phyloP scores from a whole-genome alignment of 2,329 filamentous ascomycete species.

The Bisporella sp. region DNA sequence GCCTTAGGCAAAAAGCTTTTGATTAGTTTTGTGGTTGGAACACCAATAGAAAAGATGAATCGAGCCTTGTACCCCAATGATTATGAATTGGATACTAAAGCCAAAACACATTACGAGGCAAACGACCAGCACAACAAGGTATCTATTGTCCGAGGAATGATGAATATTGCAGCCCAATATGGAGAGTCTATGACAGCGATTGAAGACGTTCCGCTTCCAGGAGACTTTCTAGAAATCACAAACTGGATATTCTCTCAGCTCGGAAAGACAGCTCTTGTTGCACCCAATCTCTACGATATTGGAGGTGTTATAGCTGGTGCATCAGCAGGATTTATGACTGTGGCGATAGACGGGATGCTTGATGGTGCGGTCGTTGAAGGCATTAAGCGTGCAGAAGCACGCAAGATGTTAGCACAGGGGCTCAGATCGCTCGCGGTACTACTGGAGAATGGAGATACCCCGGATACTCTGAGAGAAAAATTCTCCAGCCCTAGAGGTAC shows the following conservation, averaged over 20 bases:
- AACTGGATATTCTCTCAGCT: slow-evolving; percentile 73
- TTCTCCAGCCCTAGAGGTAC: slow-evolving; percentile 71
- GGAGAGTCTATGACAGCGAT: slow-evolving; percentile 80
- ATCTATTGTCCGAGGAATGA: slow-evolving; percentile 71
- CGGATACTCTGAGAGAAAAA: slow-evolving; percentile 67
- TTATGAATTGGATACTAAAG: background rate
- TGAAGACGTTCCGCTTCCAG: slow-evolving; percentile 38
- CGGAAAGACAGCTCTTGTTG: slow-evolving; percentile 62
- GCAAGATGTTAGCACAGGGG: slow-evolving; percentile 70
- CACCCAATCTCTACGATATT: slow-evolving; percentile 62
- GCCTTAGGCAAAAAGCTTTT: slow-evolving; percentile 75
- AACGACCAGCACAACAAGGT: slow-evolving; percentile 28
- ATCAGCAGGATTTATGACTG: slow-evolving; percentile 67
- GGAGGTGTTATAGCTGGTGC: slow-evolving; percentile 68
- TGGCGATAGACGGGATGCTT: slow-evolving; percentile 69
- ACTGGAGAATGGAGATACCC: slow-evolving; percentile 59
- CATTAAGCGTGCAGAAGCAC: slow-evolving; percentile 63
- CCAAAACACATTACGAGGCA: slow-evolving; percentile 15
- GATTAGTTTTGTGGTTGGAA: slow-evolving; percentile 75
- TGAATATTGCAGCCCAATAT: slow-evolving; percentile 75
- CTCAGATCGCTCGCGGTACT: slow-evolving; percentile 50
- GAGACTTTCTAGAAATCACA: slow-evolving; percentile 50
- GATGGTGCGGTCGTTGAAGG: slow-evolving; percentile 77
- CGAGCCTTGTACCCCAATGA: slow-evolving; percentile 41
- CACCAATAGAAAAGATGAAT: slow-evolving; percentile 63